Percentiles rank a stretch among this genome's conserved stretches.
These are phyloP conservation scores for Yarrowia osloensis DNA, from an alignment of 805 yeast species.

Conservation along the genomic window DNA sequence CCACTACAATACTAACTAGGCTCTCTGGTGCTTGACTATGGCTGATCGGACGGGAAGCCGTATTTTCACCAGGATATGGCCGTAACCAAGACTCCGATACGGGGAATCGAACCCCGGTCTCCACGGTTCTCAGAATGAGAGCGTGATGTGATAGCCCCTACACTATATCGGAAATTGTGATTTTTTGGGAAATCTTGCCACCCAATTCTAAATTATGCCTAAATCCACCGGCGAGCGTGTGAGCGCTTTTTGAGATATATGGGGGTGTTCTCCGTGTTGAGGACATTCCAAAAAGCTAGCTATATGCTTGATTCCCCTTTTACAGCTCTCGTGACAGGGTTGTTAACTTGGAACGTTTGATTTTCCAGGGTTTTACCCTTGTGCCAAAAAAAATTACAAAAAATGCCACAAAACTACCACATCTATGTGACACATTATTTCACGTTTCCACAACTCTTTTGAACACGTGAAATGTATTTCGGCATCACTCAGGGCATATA, in stretches of 20 bases:
- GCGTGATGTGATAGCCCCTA: constrained; percentile 31
- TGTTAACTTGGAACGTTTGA: too few species aligned
- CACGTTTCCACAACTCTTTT: too few species aligned
- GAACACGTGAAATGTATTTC: too few species aligned
- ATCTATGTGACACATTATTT: too few species aligned
- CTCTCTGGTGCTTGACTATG: constrained; percentile 28
- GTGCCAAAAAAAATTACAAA: too few species aligned
- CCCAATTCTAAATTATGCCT: background rate
- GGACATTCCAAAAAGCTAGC: too few species aligned
- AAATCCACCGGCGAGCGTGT: background rate
- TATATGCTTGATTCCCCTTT: too few species aligned
- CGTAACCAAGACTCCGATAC: constrained; percentile 29
- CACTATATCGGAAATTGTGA: constrained; percentile 21
- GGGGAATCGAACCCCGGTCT: constrained; percentile 31
- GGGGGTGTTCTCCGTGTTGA: background rate
- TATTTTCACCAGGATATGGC: constrained; percentile 28
- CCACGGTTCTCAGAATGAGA: constrained; percentile 28
- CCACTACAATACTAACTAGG: constrained; percentile 28
- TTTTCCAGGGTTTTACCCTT: too few species aligned
- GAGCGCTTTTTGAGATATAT: too few species aligned
- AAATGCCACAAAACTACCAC: too few species aligned
- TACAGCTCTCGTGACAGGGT: too few species aligned
- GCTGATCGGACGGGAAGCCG: constrained; percentile 29
- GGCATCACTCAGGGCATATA: too few species aligned
- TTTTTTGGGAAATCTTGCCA: background rate